Conservation (phyloP, 345 rosid species). For the Citrus sp. region DNA sequence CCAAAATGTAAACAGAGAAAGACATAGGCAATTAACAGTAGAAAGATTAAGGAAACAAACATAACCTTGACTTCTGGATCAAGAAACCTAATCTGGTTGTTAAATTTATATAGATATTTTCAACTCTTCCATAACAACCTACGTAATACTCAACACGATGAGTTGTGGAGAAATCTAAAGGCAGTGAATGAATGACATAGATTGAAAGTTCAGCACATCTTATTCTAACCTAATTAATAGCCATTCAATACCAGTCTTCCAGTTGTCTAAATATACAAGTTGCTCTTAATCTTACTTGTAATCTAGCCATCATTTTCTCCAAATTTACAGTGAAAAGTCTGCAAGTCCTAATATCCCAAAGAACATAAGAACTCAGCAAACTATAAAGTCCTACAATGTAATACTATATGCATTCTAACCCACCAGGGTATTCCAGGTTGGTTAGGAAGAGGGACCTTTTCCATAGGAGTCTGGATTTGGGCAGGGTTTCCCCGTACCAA, state of each 20-base stretch:
- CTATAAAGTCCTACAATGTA: not conserved
- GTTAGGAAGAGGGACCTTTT: not conserved
- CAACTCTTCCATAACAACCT: not conserved
- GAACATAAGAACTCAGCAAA: not conserved
- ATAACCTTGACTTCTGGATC: not conserved
- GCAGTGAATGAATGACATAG: not conserved
- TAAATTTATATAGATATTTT: not conserved
- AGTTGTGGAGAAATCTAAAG: no score
- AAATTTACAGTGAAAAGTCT: no score
- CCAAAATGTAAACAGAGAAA: not conserved
- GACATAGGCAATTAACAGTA: not conserved
- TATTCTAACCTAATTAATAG: not conserved
- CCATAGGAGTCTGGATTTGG: not conserved
- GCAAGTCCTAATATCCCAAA: not conserved
- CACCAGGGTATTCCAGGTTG: not conserved
- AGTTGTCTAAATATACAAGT: not conserved
- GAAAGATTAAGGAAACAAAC: not conserved
- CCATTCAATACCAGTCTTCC: not conserved
- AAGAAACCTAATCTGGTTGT: not conserved
- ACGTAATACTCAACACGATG: not conserved
- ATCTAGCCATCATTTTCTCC: not conserved
- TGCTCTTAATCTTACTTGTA: not conserved
- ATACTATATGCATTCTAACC: not conserved
- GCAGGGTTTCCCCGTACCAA: not conserved
- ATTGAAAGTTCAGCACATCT: not conserved